A percentile compares a stretch with the other conserved stretches of the same genome.
Conservation (phyloP, 2,329 filamentous ascomycete genomes). For the Clonostachys solani region DNA sequence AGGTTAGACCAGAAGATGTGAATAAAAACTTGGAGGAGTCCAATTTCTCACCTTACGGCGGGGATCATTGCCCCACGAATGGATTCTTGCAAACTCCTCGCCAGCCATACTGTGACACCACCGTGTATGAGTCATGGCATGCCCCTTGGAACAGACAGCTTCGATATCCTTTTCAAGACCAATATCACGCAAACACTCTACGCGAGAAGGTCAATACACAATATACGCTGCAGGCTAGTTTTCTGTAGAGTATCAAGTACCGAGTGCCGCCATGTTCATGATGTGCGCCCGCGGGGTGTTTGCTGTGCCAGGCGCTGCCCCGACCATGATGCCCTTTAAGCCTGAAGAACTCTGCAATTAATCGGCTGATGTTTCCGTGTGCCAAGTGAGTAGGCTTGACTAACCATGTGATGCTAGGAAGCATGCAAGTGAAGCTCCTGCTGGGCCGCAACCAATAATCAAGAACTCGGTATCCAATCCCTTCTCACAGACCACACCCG, state of each 20-base stretch:
- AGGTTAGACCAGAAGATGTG: neutral
- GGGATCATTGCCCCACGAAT: slow-evolving; percentile 47
- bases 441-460: slow-evolving; percentile 47
- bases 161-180: slow-evolving; percentile 36
- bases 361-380: neutral
- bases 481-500: no score
- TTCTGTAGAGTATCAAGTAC: slow-evolving; percentile 15
- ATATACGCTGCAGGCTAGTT: no score
- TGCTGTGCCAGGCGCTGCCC: slow-evolving; percentile 41
- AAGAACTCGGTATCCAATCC: slow-evolving; percentile 34
- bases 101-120: slow-evolving; percentile 49
- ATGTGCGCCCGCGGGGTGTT: slow-evolving; percentile 57
- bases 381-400: no score
- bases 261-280: slow-evolving; percentile 52
- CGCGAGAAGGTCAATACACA: no score
- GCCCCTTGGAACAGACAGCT: slow-evolving; percentile 25
- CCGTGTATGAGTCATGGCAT: slow-evolving; percentile 43
- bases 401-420: slow-evolving; percentile 45
- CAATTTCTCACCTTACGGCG: slow-evolving; percentile 25
- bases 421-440: slow-evolving; percentile 48
- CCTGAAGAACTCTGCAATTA: slow-evolving; percentile 18
- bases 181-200: slow-evolving; percentile 49
- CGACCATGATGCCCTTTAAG: slow-evolving; percentile 49
- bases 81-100: slow-evolving; percentile 42
- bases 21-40: neutral